Evolutionary conservation across 805 yeast genomes (phyloP), one percentile per base, ranked within the genome.

Genomic region (Hanseniaspora singularis): DNA sequence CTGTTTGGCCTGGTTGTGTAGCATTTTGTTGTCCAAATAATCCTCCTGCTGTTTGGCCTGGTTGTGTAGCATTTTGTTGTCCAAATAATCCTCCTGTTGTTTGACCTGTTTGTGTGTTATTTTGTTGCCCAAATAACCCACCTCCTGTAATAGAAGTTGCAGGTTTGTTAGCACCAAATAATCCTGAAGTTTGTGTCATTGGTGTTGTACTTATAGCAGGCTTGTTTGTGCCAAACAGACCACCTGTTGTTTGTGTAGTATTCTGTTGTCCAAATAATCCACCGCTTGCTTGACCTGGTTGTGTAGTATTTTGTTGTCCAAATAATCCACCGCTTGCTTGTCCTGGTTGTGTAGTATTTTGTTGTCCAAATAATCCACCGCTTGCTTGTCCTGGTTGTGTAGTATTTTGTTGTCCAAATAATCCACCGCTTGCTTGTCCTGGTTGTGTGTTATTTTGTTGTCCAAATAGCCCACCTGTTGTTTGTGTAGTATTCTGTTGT

Each of bases 31-130:
- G 61, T 26, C 75, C 75, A 55, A 73, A 73, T 43, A 71, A 56
- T 1, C 74, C 73, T 15, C 72, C 68, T n/a, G 53, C 32, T 8
- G 41, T 33, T 15, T 51, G 49, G 14, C 30, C 10, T 38, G 27
- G 38, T 28, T 55, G 57, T 26, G 51, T 51, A 8, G 55, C 55
- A 50, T 52, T 50, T 55, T 54, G 40, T 24, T 31, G 38, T 15
- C 74, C 75, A 55, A 73, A 73, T 40, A 71, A 55, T 2, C 74
- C 73, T n/a, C 71, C 49, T 15, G 45, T 67, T 3, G 62, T 22
- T 2, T 30, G 55, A 34, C 23, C 10, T 15, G 32, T 20, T 4
- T 47, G 49, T 51, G 28, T 20, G 33, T n/a, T 34, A 30, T 33
- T 30, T 55, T 54, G 22, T 31, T 27, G 38, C 15, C 74, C 74